Percentiles rank a stretch among this genome's conserved stretches.
phyloP scores from a whole-genome alignment of 2,329 filamentous ascomycete species.

The Aspergillus pseudoviridinutans region DNA sequence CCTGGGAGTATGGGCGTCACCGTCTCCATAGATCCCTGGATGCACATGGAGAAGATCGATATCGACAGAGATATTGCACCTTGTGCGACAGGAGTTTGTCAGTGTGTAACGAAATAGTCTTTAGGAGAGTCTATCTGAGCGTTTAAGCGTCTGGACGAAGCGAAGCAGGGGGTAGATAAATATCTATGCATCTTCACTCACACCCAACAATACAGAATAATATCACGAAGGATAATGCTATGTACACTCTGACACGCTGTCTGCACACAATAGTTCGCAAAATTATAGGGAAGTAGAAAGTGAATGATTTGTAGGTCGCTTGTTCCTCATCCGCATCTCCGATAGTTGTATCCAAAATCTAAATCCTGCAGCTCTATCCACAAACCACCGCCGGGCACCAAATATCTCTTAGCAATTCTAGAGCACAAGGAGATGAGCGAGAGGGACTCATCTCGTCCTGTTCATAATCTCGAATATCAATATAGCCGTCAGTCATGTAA shows the following conservation, averaged over 20 bases:
- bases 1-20: neutral
- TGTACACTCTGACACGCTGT: neutral
- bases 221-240: neutral
- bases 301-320: neutral
- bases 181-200: neutral
- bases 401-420: neutral
- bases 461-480: neutral
- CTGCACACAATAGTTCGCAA: neutral
- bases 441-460: neutral
- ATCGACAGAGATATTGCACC: slow-evolving; percentile 44
- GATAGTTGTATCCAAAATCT: neutral
- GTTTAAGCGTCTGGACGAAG: neutral
- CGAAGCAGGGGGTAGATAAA: neutral
- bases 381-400: neutral
- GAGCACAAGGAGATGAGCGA: neutral
- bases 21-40: slow-evolving; percentile 29
- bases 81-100: slow-evolving; percentile 39
- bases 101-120: slow-evolving; percentile 21
- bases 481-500: neutral
- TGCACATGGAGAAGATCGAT: slow-evolving; percentile 42
- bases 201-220: neutral
- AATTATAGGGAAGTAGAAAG: neutral
- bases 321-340: neutral
- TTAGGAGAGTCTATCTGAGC: neutral
- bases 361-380: neutral